Base-by-base conservation (phyloP, 345 rosid species). In the Camelina neglecta region DNA sequence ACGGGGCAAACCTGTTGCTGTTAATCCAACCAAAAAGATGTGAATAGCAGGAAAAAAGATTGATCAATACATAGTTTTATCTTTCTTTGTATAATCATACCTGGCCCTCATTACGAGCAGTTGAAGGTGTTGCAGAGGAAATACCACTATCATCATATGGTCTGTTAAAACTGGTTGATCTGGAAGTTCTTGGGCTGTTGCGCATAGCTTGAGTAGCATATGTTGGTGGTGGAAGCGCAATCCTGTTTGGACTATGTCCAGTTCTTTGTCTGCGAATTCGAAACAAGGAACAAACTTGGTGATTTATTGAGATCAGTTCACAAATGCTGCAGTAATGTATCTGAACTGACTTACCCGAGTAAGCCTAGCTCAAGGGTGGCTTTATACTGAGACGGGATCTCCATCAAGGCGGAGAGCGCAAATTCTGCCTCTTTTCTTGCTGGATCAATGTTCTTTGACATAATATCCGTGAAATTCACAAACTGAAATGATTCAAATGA, bases 321-420 rank as follows among this genome's bases (percentile, higher is more conserved):
- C 31, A 29, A 4, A 12, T 49, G 13, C 16, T 60, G 23, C 18
- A 42, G 13, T 69, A n/a, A 21, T 20, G 51, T 36, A 7, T 20
- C 7, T 42, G 41, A 62, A 50, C 4, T 53, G 76, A 89, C 97
- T 69, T 18, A 76, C 80, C 98, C 97, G 60, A 93, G 78, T 62
- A 93, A 62, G 29, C 92, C 89, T 26, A 84, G 91, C 75, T 93
- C 98, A 0, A 93, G 23, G 18, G 94, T 93, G 74, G 97, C 98
- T 74, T 87, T 88, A 44, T 93, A 90, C 68, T 93, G 97, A 79
- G 89, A 81, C 2, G 97, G 97, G 75, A 93, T 91, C 82, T 93
- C 97, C 98, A 93, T 93, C 83, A 93, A 83, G 7, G 97, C 88
- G 8, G 94, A 82, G 23, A 93, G 93, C 47, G 97, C 89, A 80